Evolutionary conservation across 2,329 filamentous ascomycete species (phyloP).

Genomic region (Penicillium sp.): DNA sequence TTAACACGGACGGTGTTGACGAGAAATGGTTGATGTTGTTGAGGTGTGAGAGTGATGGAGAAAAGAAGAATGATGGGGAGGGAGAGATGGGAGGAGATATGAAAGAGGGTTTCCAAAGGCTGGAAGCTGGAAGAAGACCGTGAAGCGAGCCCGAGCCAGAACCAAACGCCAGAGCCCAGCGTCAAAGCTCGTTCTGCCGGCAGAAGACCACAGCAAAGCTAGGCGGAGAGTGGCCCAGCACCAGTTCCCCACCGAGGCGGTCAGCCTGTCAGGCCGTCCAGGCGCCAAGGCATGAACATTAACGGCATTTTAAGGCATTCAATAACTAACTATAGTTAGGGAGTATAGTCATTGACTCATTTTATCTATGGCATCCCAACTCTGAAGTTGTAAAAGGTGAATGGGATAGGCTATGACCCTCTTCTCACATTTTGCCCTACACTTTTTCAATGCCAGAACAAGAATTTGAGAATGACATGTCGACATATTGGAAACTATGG

Average conservation of each 20-base stretch:
- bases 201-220: constrained; percentile 21
- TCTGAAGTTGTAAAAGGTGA: no score
- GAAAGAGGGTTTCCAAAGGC: constrained; percentile 22
- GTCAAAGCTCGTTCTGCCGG: constrained; percentile 31
- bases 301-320: no score
- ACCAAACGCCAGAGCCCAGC: constrained; percentile 28
- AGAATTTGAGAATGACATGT: no score
- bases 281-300: no score
- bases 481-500: no score
- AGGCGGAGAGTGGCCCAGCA: constrained; percentile 24
- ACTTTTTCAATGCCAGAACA: no score
- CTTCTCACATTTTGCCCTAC: no score
- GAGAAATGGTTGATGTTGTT: constrained; percentile 12
- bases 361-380: no score
- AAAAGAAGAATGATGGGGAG: constrained; percentile 5
- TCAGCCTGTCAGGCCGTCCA: constrained; percentile 17
- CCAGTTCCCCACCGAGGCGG: constrained; percentile 30
- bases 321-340: no score
- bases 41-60: not conserved
- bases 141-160: constrained; percentile 23
- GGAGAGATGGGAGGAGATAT: constrained; percentile 16
- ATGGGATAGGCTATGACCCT: no score
- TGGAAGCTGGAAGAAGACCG: constrained; percentile 18
- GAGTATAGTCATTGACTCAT: no score
- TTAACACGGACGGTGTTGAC: constrained; percentile 36